Conservation (phyloP, 2,329 filamentous ascomycete genomes). For the Diaporthe longicolla region DNA sequence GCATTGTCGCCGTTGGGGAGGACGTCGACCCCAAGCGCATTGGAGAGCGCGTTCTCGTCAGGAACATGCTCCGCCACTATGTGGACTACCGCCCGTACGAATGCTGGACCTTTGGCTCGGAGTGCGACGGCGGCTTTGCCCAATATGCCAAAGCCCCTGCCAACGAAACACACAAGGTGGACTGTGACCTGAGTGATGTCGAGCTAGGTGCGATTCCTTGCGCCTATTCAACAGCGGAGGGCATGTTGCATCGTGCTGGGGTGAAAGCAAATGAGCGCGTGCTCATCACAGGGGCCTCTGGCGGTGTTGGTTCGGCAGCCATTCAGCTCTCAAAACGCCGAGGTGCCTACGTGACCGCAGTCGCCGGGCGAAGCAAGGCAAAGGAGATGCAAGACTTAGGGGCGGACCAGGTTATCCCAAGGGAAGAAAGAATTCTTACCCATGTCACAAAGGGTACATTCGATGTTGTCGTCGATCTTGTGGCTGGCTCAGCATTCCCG, state of each 20-base stretch:
- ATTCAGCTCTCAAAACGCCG: constrained; percentile 5
- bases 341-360: not conserved
- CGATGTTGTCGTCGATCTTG: constrained; percentile 2
- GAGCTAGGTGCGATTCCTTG: not conserved
- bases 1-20: not conserved
- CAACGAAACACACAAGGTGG: not conserved
- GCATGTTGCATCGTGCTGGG: not conserved
- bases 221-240: constrained; percentile 1
- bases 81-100: not conserved
- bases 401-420: not conserved
- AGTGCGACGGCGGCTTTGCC: constrained; percentile 6
- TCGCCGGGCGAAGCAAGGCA: not conserved
- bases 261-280: not conserved
- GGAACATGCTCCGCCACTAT: constrained; percentile 1
- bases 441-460: not conserved
- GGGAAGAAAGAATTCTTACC: not conserved
- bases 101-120: constrained; percentile 3
- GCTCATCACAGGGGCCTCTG: not conserved
- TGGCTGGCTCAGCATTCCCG: not conserved
- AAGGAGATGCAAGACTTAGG: not conserved
- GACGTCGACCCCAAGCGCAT: not conserved
- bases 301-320: not conserved
- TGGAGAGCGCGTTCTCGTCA: not conserved
- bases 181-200: not conserved
- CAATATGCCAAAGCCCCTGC: constrained; percentile 1